Conservation (phyloP, 164 flowering plant species). For the Annona cherimola region DNA sequence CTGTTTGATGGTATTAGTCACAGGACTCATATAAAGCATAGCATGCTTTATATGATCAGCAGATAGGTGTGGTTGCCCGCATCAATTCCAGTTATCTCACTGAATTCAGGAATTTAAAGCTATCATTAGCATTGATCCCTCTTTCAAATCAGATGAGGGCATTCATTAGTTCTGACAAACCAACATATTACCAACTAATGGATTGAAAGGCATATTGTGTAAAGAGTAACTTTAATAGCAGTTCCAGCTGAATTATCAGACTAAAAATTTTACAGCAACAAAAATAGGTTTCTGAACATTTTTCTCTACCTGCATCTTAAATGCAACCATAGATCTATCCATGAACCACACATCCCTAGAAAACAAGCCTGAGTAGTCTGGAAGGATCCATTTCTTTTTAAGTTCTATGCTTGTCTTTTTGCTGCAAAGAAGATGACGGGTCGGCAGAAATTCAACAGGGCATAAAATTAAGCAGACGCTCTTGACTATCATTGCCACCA, state of each 20-base stretch:
- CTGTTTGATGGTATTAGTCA: conserved; percentile 11
- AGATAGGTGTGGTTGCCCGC: neutral
- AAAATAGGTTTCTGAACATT: neutral
- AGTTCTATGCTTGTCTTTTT: neutral
- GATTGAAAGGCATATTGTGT: neutral
- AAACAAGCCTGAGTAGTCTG: neutral
- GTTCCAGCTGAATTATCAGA: neutral
- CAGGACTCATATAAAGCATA: conserved; percentile 3
- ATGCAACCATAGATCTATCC: neutral
- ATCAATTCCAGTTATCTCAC: neutral
- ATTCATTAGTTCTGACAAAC: neutral
- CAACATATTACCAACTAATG: neutral
- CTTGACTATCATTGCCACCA: neutral
- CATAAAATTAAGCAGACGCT: neutral
- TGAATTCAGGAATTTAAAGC: neutral
- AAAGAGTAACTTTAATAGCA: neutral
- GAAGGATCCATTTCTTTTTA: neutral
- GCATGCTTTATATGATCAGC: neutral
- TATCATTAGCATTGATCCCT: conserved; percentile 2
- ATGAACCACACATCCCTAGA: neutral
- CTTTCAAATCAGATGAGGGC: neutral
- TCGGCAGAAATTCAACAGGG: neutral
- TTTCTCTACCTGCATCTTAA: neutral
- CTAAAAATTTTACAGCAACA: neutral
- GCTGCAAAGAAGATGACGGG: neutral